A percentile compares a stretch with the other conserved stretches of the same genome.
Evolutionary conservation across 2,329 filamentous ascomycete species (phyloP).

Genomic region (Endothia cerciana): DNA sequence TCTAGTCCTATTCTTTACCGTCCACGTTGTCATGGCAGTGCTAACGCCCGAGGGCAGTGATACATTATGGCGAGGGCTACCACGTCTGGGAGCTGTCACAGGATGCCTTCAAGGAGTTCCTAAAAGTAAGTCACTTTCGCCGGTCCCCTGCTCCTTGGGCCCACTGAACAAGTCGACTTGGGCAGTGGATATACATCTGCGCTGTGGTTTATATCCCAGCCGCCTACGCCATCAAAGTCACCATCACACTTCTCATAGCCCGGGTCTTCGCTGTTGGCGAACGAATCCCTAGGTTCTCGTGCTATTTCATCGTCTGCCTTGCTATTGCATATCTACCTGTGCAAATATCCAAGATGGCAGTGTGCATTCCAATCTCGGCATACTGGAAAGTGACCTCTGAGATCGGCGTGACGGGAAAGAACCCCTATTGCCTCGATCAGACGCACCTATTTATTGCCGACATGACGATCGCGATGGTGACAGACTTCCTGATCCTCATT

Average conservation of each 20-base stretch:
- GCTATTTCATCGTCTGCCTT: constrained; percentile 29
- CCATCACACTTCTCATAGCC: constrained; percentile 34
- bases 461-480: constrained; percentile 38
- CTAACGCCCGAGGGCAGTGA: background rate
- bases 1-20: background rate
- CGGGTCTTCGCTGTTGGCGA: constrained; percentile 33
- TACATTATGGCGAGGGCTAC: constrained; percentile 10
- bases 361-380: constrained; percentile 32
- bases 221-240: constrained; percentile 33
- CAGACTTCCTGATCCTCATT: constrained; percentile 40
- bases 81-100: constrained; percentile 7
- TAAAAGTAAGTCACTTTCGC: background rate
- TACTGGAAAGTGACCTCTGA: constrained; percentile 32
- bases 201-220: constrained; percentile 33
- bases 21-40: background rate
- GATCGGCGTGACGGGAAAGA: constrained; percentile 18
- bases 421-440: constrained; percentile 37
- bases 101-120: background rate
- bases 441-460: constrained; percentile 40
- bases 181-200: constrained; percentile 27
- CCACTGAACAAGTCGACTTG: background rate
- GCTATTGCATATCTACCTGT: constrained; percentile 28
- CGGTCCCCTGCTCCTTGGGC: background rate
- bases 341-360: constrained; percentile 28
- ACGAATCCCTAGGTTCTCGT: constrained; percentile 28